Evolutionary conservation across 1,284 basidiomycete genomes (phyloP).

Genomic region (Coriolopsis trogii): DNA sequence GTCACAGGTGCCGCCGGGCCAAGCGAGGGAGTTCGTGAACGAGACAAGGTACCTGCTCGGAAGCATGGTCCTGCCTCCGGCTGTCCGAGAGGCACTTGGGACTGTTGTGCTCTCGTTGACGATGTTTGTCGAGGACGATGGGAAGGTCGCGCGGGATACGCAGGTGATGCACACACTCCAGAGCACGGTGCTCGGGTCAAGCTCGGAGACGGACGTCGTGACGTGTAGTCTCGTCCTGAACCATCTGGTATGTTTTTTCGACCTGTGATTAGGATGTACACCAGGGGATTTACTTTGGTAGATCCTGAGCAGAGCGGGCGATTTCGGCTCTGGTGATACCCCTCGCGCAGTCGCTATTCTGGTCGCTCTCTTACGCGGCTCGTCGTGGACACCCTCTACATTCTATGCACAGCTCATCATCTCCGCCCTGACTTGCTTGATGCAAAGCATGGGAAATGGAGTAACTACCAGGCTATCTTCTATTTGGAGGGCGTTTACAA

Average conservation of each 20-base stretch:
- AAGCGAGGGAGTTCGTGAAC: conserved; percentile 56
- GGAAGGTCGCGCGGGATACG: conserved; percentile 64
- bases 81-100: conserved; percentile 60
- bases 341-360: conserved; percentile 57
- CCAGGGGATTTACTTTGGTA: conserved; percentile 29
- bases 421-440: conserved; percentile 61
- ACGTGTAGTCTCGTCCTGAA: conserved; percentile 63
- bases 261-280: not conserved
- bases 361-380: conserved; percentile 61
- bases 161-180: conserved; percentile 70
- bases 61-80: conserved; percentile 48
- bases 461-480: conserved; percentile 39
- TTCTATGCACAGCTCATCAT: conserved; percentile 73
- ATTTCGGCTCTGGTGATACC: conserved; percentile 65
- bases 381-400: conserved; percentile 63
- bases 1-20: conserved; percentile 58
- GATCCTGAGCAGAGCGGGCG: conserved; percentile 59
- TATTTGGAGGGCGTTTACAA: conserved; percentile 72
- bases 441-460: conserved; percentile 45
- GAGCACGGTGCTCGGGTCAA: conserved; percentile 52
- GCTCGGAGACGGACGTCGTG: conserved; percentile 63
- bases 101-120: conserved; percentile 60
- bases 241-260: conserved; percentile 46
- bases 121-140: conserved; percentile 65
- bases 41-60: conserved; percentile 61